Evolutionary conservation across 2,329 filamentous ascomycete genomes (phyloP).

Genomic region (Salinomyces thailandicus): DNA sequence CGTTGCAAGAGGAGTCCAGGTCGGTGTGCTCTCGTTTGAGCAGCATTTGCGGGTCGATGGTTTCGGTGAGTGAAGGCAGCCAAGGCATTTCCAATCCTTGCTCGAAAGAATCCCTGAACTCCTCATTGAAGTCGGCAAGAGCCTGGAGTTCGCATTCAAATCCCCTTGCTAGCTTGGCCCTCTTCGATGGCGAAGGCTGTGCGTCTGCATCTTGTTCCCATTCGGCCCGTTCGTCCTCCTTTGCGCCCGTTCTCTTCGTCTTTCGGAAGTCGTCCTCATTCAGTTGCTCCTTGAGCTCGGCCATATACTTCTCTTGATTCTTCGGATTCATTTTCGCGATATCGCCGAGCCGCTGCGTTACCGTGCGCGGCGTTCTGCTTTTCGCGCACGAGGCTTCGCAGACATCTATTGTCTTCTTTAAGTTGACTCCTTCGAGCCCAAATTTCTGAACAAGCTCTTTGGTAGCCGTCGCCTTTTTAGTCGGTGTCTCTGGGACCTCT

Average conservation of each 20-base stretch:
- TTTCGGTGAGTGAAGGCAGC: no score
- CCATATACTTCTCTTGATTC: slow-evolving; percentile 7
- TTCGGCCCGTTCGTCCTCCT: not conserved
- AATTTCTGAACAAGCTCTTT: slow-evolving; percentile 2
- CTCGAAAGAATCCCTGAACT: slow-evolving; percentile 3
- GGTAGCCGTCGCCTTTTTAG: slow-evolving; percentile 1
- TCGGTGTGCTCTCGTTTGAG: no score
- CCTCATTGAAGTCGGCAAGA: no score
- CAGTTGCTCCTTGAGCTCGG: slow-evolving; percentile 4
- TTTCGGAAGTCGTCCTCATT: slow-evolving; percentile 2
- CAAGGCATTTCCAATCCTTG: slow-evolving; percentile 4
- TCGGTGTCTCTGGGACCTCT: slow-evolving; percentile 2
- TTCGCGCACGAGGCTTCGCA: slow-evolving; percentile 8
- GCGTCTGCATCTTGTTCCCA: no score
- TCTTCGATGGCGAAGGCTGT: slow-evolving; percentile 4
- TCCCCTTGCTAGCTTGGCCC: not conserved
- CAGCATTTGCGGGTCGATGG: no score
- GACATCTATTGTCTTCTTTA: slow-evolving; percentile 1
- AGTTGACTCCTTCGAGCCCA: slow-evolving; percentile 2
- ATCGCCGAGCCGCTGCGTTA: slow-evolving; percentile 10
- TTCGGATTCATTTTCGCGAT: slow-evolving; percentile 10
- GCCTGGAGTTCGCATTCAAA: not conserved
- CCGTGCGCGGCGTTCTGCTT: slow-evolving; percentile 6
- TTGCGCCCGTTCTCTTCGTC: not conserved
- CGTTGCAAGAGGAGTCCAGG: no score